Conservation (phyloP, 805 yeast genomes). For the Kodamaea sagamina region DNA sequence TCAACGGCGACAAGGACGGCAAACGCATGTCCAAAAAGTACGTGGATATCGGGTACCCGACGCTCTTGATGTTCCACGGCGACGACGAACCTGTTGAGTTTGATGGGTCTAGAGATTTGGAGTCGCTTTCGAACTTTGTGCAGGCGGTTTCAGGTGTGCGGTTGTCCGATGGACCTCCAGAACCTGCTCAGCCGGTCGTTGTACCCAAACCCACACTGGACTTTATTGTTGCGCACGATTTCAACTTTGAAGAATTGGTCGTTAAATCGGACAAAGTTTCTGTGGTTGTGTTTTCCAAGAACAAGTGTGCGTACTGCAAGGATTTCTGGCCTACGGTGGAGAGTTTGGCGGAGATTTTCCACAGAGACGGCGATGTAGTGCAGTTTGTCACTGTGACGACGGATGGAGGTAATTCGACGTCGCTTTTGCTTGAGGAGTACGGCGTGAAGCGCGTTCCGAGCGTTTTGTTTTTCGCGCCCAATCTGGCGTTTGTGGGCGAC, state of each 20-base stretch:
- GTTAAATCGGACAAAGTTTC: constrained; percentile 31
- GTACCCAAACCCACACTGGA: constrained; percentile 3
- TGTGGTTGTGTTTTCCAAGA: constrained; percentile 58
- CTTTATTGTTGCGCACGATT: constrained; percentile 29
- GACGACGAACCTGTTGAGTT: constrained; percentile 54
- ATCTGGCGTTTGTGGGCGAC: constrained; percentile 11
- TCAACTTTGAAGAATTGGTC: constrained; percentile 45
- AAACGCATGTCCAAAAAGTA: constrained; percentile 50
- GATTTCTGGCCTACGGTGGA: constrained; percentile 53
- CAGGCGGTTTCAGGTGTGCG: constrained; percentile 38
- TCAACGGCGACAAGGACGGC: constrained; percentile 61
- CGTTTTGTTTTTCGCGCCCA: constrained; percentile 9
- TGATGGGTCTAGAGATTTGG: constrained; percentile 54
- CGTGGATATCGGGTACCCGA: constrained; percentile 66
- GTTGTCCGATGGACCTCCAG: constrained; percentile 9
- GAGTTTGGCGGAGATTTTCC: constrained; percentile 48
- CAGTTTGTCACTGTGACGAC: constrained; percentile 35
- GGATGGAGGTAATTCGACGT: constrained; percentile 29
- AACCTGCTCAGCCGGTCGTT: not conserved
- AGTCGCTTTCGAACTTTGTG: constrained; percentile 53
- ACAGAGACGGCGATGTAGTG: constrained; percentile 41
- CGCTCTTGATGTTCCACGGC: constrained; percentile 58
- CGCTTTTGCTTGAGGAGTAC: constrained; percentile 8
- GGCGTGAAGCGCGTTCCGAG: constrained; percentile 4
- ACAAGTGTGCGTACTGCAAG: constrained; percentile 63